These are phyloP conservation scores for Scorias spongiosa DNA, from an alignment of 2,329 filamentous ascomycete species.

Conservation along the genomic window DNA sequence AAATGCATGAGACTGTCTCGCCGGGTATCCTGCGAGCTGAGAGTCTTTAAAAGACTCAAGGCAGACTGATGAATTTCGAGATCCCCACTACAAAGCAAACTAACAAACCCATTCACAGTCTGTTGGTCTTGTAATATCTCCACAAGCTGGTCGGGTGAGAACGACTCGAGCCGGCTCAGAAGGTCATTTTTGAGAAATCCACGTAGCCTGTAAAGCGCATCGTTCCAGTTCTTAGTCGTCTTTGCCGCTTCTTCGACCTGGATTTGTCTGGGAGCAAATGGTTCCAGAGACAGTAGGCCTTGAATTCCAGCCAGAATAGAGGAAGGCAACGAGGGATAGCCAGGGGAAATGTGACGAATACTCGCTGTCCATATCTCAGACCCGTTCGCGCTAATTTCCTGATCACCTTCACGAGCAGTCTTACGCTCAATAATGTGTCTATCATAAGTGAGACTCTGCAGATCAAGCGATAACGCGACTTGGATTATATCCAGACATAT, in stretches of 20 bases:
- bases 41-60: conserved; percentile 66
- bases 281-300: conserved; percentile 60
- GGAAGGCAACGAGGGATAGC: conserved; percentile 57
- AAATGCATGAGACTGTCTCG: conserved; percentile 46
- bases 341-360: conserved; percentile 49
- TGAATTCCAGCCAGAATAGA: conserved; percentile 57
- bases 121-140: conserved; percentile 52
- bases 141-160: conserved; percentile 53
- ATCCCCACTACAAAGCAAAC: conserved; percentile 68
- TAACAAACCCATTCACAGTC: conserved; percentile 60
- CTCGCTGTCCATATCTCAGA: conserved; percentile 66
- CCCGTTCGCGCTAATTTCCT: conserved; percentile 54
- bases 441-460: conserved; percentile 53
- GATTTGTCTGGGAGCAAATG: conserved; percentile 36
- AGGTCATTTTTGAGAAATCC: conserved; percentile 54
- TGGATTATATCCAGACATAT: conserved; percentile 50
- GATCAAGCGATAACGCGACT: conserved; percentile 53
- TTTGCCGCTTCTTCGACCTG: conserved; percentile 27
- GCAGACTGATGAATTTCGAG: conserved; percentile 64
- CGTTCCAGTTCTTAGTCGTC: conserved; percentile 62
- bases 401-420: conserved; percentile 28
- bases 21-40: conserved; percentile 53
- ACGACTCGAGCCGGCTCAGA: conserved; percentile 64
- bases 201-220: conserved; percentile 47
- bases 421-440: conserved; percentile 44